These are phyloP conservation scores for Aegilops speltoides DNA, from an alignment of 176 grass and related monocot species.

Conservation along the genomic window DNA sequence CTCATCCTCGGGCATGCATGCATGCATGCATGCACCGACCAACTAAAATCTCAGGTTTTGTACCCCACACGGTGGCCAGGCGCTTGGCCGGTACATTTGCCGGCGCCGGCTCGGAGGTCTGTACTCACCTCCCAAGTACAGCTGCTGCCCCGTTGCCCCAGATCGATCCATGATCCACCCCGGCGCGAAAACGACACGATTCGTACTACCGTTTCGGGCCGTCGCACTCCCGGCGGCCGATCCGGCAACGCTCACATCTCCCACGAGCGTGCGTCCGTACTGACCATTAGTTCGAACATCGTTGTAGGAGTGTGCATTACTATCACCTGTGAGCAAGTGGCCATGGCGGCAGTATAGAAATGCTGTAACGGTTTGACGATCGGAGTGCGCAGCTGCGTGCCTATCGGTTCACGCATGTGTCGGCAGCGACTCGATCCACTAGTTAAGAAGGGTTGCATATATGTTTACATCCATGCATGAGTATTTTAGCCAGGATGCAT, in stretches of 20 bases:
- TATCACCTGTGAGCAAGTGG: too few species aligned
- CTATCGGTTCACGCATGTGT: background rate
- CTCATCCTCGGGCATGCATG: too few species aligned
- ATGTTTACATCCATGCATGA: too few species aligned
- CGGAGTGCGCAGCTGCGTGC: background rate
- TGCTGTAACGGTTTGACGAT: background rate
- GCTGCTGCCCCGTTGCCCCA: background rate
- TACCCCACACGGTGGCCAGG: background rate
- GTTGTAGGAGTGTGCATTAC: too few species aligned
- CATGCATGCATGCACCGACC: too few species aligned
- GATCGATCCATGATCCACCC: background rate
- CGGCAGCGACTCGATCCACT: background rate
- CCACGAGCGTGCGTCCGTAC: background rate
- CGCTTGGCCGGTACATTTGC: background rate
- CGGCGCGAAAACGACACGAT: background rate
- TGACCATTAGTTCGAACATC: too few species aligned
- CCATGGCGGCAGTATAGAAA: background rate
- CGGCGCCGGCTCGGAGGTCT: too few species aligned
- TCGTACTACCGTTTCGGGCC: background rate
- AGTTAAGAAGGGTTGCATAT: background rate
- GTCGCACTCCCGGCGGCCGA: background rate
- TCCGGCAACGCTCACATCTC: background rate
- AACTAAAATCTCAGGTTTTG: too few species aligned
- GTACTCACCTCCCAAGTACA: background rate
- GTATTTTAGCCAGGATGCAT: background rate